Base-by-base conservation (phyloP, 139 green algal species). In the Chlorella sp. region DNA sequence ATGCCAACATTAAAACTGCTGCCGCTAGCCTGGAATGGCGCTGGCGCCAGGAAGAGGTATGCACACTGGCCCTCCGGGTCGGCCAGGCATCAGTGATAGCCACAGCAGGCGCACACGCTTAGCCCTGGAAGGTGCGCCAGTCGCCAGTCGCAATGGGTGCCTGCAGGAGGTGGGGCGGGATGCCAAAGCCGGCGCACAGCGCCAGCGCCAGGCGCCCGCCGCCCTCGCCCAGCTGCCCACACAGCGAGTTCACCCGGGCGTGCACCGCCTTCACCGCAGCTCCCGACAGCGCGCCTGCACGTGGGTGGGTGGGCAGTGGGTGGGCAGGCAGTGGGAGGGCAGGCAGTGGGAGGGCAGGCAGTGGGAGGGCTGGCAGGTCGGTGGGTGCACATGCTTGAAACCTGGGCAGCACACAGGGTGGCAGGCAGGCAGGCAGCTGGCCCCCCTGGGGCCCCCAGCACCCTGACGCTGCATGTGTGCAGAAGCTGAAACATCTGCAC, bases 151-250 rank as follows among this genome's bases (percentile, higher is more conserved):
- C 85, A 24, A 89, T 83, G 85, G 85, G 85, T 9, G 85, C 85
- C 85, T 88, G 89, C 48, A 98, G 85, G 40, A 97, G 88, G 86
- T 97, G 94, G 79, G 97, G 95, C 0, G 96, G 96, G 76, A 97
- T 95, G 86, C 93, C 96, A 90, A 98, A 98, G 40, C 89, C 95
- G 21, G 96, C 93, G 88, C 92, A 96, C 42, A 98, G 91, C 85
- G 30, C 37, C 39, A 97, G 91, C 37, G 93, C 95, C 22, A 93
- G 79, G 16, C 39, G 71, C 34, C 91, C 94, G 22, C 85, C 77
- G 81, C 92, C 87, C 0, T 83, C 91, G 34, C 84, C 91, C 76
- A 98, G 91, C 61, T 76, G 76, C 40, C 60, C 69, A 86, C 92
- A 97, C n/a, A 92, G 73, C 53, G 32, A 85, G 83, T 95, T 94